Base-by-base conservation (phyloP, 2,329 filamentous ascomycete genomes). In the Fusarium mexicanum region DNA sequence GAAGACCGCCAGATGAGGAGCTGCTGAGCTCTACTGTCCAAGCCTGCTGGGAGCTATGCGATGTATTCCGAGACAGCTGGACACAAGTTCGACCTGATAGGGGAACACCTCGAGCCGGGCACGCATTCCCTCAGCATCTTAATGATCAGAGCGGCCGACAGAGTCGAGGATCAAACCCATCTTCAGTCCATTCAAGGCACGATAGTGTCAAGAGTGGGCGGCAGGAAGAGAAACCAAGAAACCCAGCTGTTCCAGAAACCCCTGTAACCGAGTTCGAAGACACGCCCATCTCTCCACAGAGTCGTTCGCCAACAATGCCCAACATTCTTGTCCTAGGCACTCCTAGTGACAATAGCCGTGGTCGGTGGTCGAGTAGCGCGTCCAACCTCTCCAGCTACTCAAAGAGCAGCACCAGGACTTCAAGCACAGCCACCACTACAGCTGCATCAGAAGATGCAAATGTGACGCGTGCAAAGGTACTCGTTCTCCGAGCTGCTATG, bases 261-360 rank as follows among this genome's bases (percentile, higher is more conserved):
- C 95, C 95, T 0, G 96, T 96, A 2, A 98, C 95, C 9, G 95
- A 98, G 76, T 98, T 98, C 77, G 96, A 98, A 81, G 95, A 98
- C 79, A 94, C 93, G 0, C 92, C 94, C 8, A 90, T 94, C 48
- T 97, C 95, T 0, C 93, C 93, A 0, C 94, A 96, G 64, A 93
- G 93, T 74, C 90, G 92, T 50, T 92, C 89, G 13, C 90, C 92
- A 1, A 91, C 91, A 44, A 89, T 95, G 62, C 95, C 94, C 11
- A 97, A 98, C 79, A 98, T 98, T 76, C 87, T 98, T 59, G 92
- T 98, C 1, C 88, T 98, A 1, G 94, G 94, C 6, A 93, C 94
- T 9, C 87, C 86, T 40, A 87, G 86, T 51, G 88, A 90, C 31
- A 84, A 85, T 43, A 84, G 86, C n/a, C 86, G 87, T 50, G 90